These are phyloP conservation scores for Naganishia cerealis DNA, from an alignment of 1,284 basidiomycete genomes.

Conservation along the genomic window DNA sequence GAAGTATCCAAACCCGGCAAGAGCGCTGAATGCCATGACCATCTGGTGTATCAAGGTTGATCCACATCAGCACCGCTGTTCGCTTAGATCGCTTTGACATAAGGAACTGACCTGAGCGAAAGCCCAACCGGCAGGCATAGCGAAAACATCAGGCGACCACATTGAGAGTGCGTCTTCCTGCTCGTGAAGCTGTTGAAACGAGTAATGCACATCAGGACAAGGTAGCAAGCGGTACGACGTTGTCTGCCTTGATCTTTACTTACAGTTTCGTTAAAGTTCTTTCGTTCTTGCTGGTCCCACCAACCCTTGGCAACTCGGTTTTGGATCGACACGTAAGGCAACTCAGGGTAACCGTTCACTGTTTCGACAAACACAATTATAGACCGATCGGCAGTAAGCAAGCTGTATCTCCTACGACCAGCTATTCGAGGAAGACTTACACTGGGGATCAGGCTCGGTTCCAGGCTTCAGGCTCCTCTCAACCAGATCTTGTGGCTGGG, in stretches of 20 bases:
- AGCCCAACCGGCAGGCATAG: slow-evolving; percentile 44
- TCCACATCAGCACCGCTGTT: neutral
- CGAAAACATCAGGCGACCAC: slow-evolving; percentile 77
- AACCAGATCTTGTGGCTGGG: slow-evolving; percentile 30
- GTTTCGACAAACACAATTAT: slow-evolving; percentile 1
- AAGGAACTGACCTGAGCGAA: slow-evolving; percentile 40
- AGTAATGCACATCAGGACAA: slow-evolving; percentile 5
- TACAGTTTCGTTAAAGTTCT: slow-evolving; percentile 82
- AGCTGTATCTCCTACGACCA: neutral
- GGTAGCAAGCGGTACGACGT: slow-evolving; percentile 1
- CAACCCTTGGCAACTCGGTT: slow-evolving; percentile 69
- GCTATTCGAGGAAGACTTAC: slow-evolving; percentile 13
- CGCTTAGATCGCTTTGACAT: too few species aligned
- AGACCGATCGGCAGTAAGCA: neutral
- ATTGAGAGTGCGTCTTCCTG: slow-evolving; percentile 78
- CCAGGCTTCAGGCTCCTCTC: slow-evolving; percentile 29
- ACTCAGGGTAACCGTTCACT: slow-evolving; percentile 68
- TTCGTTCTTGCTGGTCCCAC: slow-evolving; percentile 77
- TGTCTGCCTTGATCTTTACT: slow-evolving; percentile 40
- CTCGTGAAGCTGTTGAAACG: slow-evolving; percentile 67
- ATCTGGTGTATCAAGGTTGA: slow-evolving; percentile 35
- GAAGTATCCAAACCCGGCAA: slow-evolving; percentile 46
- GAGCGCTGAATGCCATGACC: slow-evolving; percentile 40
- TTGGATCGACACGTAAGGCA: slow-evolving; percentile 71
- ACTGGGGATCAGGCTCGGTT: slow-evolving; percentile 30